Conservation (phyloP, 352 stramenopile species). For the Globisporangium okanoganense region DNA sequence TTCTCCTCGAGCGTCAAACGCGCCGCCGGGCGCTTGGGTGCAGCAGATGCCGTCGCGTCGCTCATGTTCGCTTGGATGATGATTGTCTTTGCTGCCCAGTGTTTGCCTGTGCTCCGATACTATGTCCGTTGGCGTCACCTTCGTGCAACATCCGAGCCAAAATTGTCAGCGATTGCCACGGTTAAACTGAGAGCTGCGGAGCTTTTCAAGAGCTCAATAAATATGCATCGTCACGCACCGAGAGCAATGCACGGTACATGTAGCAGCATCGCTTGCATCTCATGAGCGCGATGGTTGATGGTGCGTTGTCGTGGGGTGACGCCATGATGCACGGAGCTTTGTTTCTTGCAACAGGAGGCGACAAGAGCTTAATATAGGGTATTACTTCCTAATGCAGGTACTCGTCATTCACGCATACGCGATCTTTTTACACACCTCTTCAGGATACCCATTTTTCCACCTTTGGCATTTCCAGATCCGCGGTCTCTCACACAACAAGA, state of each 20-base stretch:
- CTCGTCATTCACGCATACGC: no score
- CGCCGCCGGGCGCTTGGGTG: conserved; percentile 14
- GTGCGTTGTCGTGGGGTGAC: no score
- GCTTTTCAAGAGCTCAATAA: no score
- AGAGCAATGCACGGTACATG: no score
- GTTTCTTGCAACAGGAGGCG: no score
- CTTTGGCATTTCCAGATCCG: not conserved
- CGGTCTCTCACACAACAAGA: not conserved
- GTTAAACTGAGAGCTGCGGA: not conserved
- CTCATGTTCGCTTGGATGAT: conserved; percentile 14
- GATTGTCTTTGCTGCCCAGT: conserved; percentile 1
- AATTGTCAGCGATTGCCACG: not conserved
- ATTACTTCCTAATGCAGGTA: no score
- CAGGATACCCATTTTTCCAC: not conserved
- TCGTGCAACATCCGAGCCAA: not conserved
- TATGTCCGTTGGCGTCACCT: not conserved
- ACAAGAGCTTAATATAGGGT: no score
- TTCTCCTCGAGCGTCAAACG: conserved; percentile 81
- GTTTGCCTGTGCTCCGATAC: not conserved
- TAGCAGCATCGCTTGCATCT: not conserved
- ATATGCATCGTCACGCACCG: no score
- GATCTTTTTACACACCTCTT: not conserved
- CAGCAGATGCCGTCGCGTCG: not conserved
- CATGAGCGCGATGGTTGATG: not conserved
- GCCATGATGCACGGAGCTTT: no score